phyloP scores from a whole-genome alignment of 2,329 filamentous ascomycete genomes.

The Hypoxylon sp. region DNA sequence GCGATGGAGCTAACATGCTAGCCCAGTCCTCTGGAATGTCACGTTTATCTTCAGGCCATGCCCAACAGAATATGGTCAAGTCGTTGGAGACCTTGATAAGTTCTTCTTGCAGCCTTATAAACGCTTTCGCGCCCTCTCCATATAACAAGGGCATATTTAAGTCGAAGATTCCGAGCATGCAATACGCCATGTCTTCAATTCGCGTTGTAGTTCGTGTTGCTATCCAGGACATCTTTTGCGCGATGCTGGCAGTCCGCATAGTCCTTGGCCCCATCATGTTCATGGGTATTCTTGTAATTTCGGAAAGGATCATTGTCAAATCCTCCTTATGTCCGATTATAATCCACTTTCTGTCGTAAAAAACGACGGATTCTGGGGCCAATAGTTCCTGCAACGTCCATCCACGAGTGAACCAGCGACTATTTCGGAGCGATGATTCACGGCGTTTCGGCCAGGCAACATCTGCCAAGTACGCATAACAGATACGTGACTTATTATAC shows the following conservation, averaged over 20 bases:
- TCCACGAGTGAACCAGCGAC: slow-evolving; percentile 19
- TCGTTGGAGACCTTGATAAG: slow-evolving; percentile 4
- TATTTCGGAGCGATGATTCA: neutral
- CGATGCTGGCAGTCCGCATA: neutral
- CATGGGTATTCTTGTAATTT: no score
- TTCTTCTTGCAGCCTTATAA: slow-evolving; percentile 25
- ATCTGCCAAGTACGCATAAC: slow-evolving; percentile 21
- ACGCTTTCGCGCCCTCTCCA: slow-evolving; percentile 24
- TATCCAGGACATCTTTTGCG: slow-evolving; percentile 19
- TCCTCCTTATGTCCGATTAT: neutral
- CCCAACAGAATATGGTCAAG: neutral
- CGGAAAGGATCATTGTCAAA: neutral
- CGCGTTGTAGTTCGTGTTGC: slow-evolving; percentile 3
- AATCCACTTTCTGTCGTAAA: slow-evolving; percentile 13
- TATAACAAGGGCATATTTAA: slow-evolving; percentile 30
- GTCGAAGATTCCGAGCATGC: slow-evolving; percentile 19
- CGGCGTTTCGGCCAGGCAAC: no score
- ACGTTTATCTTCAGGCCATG: no score
- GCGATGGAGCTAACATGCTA: neutral
- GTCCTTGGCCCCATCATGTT: neutral
- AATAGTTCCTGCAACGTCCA: slow-evolving; percentile 19
- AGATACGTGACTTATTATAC: slow-evolving; percentile 1
- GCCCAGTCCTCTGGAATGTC: no score
- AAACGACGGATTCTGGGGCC: neutral
- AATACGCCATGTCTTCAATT: slow-evolving; percentile 22